Percentiles rank a stretch among this genome's conserved stretches.
phyloP scores from a whole-genome alignment of 2,329 filamentous ascomycete species.

The Aspergillus fructus region DNA sequence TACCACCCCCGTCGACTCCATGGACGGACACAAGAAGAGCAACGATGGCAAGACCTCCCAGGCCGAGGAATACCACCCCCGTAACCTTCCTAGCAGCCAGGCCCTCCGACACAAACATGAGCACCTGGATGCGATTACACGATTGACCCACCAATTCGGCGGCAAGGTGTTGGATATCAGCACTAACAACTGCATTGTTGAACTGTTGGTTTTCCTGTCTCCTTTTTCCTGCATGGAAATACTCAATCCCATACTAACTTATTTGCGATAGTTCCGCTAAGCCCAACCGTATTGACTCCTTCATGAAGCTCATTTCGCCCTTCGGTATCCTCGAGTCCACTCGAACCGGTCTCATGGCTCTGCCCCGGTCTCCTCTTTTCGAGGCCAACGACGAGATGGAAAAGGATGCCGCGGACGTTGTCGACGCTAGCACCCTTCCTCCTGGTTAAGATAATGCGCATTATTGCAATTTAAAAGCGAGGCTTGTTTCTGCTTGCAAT shows the following conservation, averaged over 20 bases:
- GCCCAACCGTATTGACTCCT: constrained; percentile 89
- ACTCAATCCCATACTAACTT: background rate
- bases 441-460: constrained; percentile 65
- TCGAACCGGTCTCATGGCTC: constrained; percentile 92
- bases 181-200: constrained; percentile 97
- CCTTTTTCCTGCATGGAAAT: background rate
- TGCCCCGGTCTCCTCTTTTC: constrained; percentile 86
- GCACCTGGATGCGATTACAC: constrained; percentile 93
- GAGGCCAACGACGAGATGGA: constrained; percentile 69
- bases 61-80: constrained; percentile 77
- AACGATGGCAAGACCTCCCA: constrained; percentile 16
- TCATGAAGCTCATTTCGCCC: constrained; percentile 90
- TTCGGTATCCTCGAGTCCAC: constrained; percentile 97
- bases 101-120: constrained; percentile 95
- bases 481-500: constrained; percentile 11
- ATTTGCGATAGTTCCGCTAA: constrained; percentile 71
- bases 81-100: constrained; percentile 79
- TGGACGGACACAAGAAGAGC: constrained; percentile 30
- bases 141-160: constrained; percentile 94
- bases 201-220: constrained; percentile 67
- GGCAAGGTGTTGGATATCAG: constrained; percentile 98
- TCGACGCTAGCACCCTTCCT: constrained; percentile 89
- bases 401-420: constrained; percentile 91
- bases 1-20: constrained; percentile 51
- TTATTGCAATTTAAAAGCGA: constrained; percentile 22